Evolutionary conservation across 1,284 basidiomycete species (phyloP).

Genomic region (Takashimella tepidaria): DNA sequence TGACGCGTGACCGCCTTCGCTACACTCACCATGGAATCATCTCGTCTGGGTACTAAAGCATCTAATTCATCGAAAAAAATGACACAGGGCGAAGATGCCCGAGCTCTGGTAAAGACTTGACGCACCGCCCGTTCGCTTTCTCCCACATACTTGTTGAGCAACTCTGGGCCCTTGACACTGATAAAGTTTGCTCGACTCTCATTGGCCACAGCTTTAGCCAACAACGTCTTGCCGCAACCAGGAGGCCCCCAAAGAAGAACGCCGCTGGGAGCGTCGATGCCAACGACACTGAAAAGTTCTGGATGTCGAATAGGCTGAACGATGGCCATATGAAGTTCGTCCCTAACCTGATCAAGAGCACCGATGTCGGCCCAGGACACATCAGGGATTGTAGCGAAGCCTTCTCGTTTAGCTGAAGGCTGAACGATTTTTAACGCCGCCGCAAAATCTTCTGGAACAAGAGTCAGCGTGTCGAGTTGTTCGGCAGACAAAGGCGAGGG

Average conservation of each 20-base stretch:
- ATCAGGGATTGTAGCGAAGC: constrained; percentile 93
- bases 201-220: constrained; percentile 96
- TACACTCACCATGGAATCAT: constrained; percentile 74
- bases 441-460: constrained; percentile 73
- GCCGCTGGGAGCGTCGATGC: constrained; percentile 80
- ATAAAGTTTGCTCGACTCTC: constrained; percentile 94
- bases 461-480: constrained; percentile 73
- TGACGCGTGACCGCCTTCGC: neutral
- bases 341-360: constrained; percentile 76
- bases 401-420: constrained; percentile 94
- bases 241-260: constrained; percentile 98
- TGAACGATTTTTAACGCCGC: constrained; percentile 79
- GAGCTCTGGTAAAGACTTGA: constrained; percentile 95
- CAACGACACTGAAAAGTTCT: constrained; percentile 79
- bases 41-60: constrained; percentile 87
- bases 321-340: constrained; percentile 94
- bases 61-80: constrained; percentile 99
- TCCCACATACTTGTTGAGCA: constrained; percentile 95
- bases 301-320: constrained; percentile 90
- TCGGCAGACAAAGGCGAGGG: constrained; percentile 66
- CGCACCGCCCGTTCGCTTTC: constrained; percentile 93
- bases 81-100: constrained; percentile 92
- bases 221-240: constrained; percentile 91
- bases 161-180: constrained; percentile 92
- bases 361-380: constrained; percentile 94